These are phyloP conservation scores for Podaxis sp. DNA, from an alignment of 768 basidiomycete species.

Conservation along the genomic window DNA sequence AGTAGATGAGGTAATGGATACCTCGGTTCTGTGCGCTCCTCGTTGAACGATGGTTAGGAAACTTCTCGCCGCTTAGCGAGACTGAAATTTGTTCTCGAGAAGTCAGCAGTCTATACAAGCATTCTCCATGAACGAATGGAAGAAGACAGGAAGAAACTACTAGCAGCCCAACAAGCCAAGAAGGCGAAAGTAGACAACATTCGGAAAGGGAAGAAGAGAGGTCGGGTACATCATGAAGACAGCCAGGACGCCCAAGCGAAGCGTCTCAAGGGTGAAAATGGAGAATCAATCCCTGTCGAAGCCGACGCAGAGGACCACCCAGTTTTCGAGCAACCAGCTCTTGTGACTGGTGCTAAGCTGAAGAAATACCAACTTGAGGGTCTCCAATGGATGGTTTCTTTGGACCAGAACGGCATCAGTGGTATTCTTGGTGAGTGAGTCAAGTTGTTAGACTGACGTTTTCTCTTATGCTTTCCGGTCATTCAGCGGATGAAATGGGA, in stretches of 20 bases:
- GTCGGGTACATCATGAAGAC: background rate
- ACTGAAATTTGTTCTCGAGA: slow-evolving; percentile 69
- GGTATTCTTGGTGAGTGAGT: slow-evolving; percentile 65
- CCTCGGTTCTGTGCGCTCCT: background rate
- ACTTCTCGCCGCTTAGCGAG: slow-evolving; percentile 47
- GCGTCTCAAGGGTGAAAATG: slow-evolving; percentile 26
- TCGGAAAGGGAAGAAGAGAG: slow-evolving; percentile 24
- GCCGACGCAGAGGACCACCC: slow-evolving; percentile 18
- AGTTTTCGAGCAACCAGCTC: slow-evolving; percentile 67
- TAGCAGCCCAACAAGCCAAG: slow-evolving; percentile 24
- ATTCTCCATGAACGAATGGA: slow-evolving; percentile 79
- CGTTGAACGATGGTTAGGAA: slow-evolving; percentile 36
- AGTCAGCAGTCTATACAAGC: slow-evolving; percentile 73
- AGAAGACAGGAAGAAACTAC: slow-evolving; percentile 39
- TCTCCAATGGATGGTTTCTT: slow-evolving; percentile 90
- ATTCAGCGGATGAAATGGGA: slow-evolving; percentile 90
- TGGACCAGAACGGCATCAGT: slow-evolving; percentile 83
- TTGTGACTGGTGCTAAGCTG: slow-evolving; percentile 83
- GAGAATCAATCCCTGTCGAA: slow-evolving; percentile 21
- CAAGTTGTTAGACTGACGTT: background rate
- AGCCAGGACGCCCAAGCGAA: slow-evolving; percentile 2
- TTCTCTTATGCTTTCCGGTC: background rate
- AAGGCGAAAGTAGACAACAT: slow-evolving; percentile 23
- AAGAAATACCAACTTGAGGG: slow-evolving; percentile 94
- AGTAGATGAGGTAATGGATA: slow-evolving; percentile 17